Conservation (phyloP, 495 filamentous ascomycete genomes). For the Bacidia rubella region DNA sequence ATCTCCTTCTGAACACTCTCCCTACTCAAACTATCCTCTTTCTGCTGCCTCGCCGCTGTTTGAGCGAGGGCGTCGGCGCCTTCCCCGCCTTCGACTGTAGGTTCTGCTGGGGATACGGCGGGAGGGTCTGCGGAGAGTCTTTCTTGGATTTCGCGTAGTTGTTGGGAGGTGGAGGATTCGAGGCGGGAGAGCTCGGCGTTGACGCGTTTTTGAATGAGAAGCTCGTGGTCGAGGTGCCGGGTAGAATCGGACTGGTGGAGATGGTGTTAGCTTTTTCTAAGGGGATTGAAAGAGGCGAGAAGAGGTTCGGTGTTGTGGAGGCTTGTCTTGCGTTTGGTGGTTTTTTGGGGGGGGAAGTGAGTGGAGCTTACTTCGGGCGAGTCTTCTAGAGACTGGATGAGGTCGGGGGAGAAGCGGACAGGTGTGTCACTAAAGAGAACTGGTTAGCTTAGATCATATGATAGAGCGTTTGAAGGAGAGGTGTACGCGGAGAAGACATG, state of each 20-base stretch:
- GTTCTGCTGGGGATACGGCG: slow-evolving; percentile 23
- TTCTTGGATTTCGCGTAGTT: slow-evolving; percentile 49
- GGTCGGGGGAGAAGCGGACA: slow-evolving; percentile 71
- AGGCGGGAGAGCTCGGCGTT: slow-evolving; percentile 67
- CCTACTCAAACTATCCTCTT: slow-evolving; percentile 30
- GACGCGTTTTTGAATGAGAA: slow-evolving; percentile 80
- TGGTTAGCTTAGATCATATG: not conserved
- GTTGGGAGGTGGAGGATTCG: slow-evolving; percentile 38
- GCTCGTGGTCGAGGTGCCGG: slow-evolving; percentile 68
- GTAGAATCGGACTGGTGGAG: slow-evolving; percentile 44
- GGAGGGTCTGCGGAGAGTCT: slow-evolving; percentile 34
- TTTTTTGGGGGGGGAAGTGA: not conserved
- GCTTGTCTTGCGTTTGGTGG: not conserved
- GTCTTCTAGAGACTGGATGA: slow-evolving; percentile 68
- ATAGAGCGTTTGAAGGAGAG: not conserved
- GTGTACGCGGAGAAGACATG: slow-evolving; percentile 32
- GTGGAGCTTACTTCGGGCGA: slow-evolving; percentile 57
- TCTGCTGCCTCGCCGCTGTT: slow-evolving; percentile 21
- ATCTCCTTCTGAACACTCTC: slow-evolving; percentile 52
- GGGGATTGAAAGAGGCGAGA: not conserved
- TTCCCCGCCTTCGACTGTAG: slow-evolving; percentile 20
- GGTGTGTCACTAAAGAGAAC: slow-evolving; percentile 51
- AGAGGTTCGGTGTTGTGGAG: slow-evolving; percentile 4
- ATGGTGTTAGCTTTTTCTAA: slow-evolving; percentile 9
- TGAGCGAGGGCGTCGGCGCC: slow-evolving; percentile 3